Conservation (phyloP, 2,329 filamentous ascomycete genomes). For the Fusarium sacchari region DNA sequence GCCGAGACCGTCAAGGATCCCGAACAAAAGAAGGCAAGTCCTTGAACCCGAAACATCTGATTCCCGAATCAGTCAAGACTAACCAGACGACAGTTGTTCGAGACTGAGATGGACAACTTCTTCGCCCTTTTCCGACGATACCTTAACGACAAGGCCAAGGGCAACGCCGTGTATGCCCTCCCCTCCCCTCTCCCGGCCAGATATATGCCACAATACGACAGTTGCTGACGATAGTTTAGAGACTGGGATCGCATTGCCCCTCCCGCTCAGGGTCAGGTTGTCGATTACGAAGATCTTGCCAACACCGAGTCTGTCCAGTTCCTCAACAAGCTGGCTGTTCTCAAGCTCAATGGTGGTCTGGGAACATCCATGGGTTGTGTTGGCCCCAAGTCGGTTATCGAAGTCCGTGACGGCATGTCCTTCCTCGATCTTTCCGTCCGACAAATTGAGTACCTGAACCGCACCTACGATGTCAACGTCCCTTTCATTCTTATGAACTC, state of each 20-base stretch:
- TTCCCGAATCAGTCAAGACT: neutral
- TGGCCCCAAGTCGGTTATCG: slow-evolving; percentile 98
- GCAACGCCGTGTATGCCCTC: slow-evolving; percentile 78
- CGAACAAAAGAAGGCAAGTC: slow-evolving; percentile 80
- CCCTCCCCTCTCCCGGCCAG: slow-evolving; percentile 8
- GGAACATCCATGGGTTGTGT: slow-evolving; percentile 99
- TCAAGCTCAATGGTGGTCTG: slow-evolving; percentile 99
- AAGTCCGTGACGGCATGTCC: slow-evolving; percentile 99
- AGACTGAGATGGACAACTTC: slow-evolving; percentile 99
- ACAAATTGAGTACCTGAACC: slow-evolving; percentile 99
- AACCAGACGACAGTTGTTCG: slow-evolving; percentile 74
- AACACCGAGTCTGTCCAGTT: slow-evolving; percentile 93
- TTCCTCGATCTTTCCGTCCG: slow-evolving; percentile 98
- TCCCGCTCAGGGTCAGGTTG: slow-evolving; percentile 91
- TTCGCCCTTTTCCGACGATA: slow-evolving; percentile 98
- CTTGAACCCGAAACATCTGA: neutral
- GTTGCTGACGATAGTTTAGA: slow-evolving; percentile 57
- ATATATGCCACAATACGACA: neutral
- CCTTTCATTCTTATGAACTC: slow-evolving; percentile 99
- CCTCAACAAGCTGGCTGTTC: slow-evolving; percentile 95
- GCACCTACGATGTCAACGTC: slow-evolving; percentile 96
- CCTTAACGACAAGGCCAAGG: slow-evolving; percentile 98
- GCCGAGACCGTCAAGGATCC: slow-evolving; percentile 89
- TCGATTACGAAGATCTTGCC: slow-evolving; percentile 90
- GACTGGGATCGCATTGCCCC: slow-evolving; percentile 98